These are phyloP conservation scores for Yamadazyma laniorum DNA, from an alignment of 805 yeast genomes.

Conservation along the genomic window DNA sequence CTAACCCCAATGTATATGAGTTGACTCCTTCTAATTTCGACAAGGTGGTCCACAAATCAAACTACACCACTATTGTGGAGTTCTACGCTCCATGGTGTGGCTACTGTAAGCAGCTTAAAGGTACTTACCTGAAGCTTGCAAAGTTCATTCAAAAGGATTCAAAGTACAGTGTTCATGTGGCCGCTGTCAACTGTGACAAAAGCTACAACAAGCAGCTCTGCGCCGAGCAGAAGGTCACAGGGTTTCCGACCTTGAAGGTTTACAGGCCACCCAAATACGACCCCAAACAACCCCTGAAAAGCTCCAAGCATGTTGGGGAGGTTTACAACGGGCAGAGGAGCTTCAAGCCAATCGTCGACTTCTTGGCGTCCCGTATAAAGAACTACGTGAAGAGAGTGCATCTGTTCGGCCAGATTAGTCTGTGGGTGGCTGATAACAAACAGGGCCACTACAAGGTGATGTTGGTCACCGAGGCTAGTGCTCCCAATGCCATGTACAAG, in stretches of 20 bases:
- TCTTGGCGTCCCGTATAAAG: constrained; percentile 56
- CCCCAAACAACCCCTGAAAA: constrained; percentile 13
- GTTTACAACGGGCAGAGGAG: constrained; percentile 61
- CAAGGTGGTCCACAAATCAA: constrained; percentile 62
- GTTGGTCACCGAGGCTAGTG: constrained; percentile 50
- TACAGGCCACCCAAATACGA: constrained; percentile 76
- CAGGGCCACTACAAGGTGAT: constrained; percentile 40
- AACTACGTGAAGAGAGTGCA: constrained; percentile 55
- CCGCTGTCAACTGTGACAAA: constrained; percentile 83
- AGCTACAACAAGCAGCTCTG: constrained; percentile 68
- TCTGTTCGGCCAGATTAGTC: constrained; percentile 27
- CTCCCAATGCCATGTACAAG: constrained; percentile 56
- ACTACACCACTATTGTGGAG: constrained; percentile 79
- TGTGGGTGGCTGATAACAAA: constrained; percentile 21
- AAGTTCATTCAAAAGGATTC: constrained; percentile 50
- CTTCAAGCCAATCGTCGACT: constrained; percentile 52
- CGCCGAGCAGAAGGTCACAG: constrained; percentile 58
- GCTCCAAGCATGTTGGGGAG: constrained; percentile 50
- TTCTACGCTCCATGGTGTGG: constrained; percentile 99
- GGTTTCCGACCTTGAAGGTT: constrained; percentile 81
- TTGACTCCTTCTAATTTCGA: constrained; percentile 59
- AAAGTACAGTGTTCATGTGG: constrained; percentile 57
- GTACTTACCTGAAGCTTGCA: constrained; percentile 64
- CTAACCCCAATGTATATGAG: constrained; percentile 50
- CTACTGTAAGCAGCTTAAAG: constrained; percentile 73